These are phyloP conservation scores for Coriolopsis trogii DNA, from an alignment of 1,284 basidiomycete genomes.

Conservation along the genomic window DNA sequence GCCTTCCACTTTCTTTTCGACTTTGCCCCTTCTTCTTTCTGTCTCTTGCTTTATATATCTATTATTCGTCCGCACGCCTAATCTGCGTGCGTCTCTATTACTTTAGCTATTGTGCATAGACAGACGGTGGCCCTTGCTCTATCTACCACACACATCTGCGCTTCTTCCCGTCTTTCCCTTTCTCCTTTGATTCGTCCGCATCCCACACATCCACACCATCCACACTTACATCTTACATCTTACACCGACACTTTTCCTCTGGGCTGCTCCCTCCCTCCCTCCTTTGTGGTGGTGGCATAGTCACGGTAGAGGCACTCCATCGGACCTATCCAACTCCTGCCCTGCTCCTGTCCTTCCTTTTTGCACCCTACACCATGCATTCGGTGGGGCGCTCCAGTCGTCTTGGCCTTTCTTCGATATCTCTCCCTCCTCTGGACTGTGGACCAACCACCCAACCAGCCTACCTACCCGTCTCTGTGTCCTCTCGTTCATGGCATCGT, in stretches of 20 bases:
- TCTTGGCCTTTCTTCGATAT: conserved; percentile 4
- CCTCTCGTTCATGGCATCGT: too few relatives aligned
- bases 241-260: too few relatives aligned
- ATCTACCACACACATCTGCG: conserved; percentile 9
- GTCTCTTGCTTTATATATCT: conserved; percentile 23
- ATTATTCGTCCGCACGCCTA: conserved; percentile 20
- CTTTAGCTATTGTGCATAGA: conserved; percentile 23
- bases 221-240: too few relatives aligned
- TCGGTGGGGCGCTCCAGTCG: background rate
- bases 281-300: too few relatives aligned
- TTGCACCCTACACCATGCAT: background rate
- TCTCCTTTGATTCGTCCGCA: conserved; percentile 14
- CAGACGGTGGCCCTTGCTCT: conserved; percentile 9
- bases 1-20: background rate
- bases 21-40: background rate
- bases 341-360: background rate
- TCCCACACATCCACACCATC: background rate
- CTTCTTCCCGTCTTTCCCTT: conserved; percentile 10
- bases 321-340: too few relatives aligned
- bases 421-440: background rate
- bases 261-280: too few relatives aligned
- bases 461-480: too few relatives aligned
- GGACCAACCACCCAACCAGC: too few relatives aligned
- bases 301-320: too few relatives aligned
- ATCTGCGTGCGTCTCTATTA: conserved; percentile 21